phyloP scores from a whole-genome alignment of 345 rosid species.

The Moringa oleifera region DNA sequence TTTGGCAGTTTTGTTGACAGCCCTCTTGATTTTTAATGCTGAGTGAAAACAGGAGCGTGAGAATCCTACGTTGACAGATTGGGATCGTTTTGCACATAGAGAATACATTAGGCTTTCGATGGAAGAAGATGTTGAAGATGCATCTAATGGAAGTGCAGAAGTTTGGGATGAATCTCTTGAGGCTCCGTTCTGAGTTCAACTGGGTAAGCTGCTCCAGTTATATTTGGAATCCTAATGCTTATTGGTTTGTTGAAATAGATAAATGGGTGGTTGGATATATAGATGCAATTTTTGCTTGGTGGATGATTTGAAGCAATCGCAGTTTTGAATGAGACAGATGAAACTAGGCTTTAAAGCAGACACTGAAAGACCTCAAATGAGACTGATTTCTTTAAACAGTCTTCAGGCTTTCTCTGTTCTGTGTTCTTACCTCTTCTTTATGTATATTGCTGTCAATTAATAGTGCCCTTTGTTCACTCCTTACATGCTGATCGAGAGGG shows the following conservation, averaged over 20 bases:
- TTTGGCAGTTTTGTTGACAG: background rate
- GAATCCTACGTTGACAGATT: conserved; percentile 92
- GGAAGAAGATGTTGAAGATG: conserved; percentile 99
- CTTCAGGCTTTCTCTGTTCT: no score
- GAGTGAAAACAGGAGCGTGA: conserved; percentile 70
- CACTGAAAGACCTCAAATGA: no score
- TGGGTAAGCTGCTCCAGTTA: conserved; percentile 20
- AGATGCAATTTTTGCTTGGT: background rate
- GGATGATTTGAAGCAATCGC: background rate
- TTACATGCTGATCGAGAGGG: background rate
- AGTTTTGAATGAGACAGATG: background rate
- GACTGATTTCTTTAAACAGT: no score
- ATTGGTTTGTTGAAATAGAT: no score
- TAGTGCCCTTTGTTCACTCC: no score
- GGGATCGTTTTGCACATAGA: conserved; percentile 98
- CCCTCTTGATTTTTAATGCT: conserved; percentile 2
- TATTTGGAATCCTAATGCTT: background rate
- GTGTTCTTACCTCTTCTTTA: no score
- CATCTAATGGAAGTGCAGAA: conserved; percentile 95
- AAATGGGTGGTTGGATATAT: background rate
- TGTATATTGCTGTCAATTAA: no score
- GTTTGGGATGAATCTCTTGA: conserved; percentile 98
- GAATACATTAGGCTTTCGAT: conserved; percentile 95
- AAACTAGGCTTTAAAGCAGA: background rate
- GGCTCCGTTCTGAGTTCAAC: conserved; percentile 70